Base-by-base conservation (phyloP, 176 grass and related monocot genomes). In the Musa troglodytarum region DNA sequence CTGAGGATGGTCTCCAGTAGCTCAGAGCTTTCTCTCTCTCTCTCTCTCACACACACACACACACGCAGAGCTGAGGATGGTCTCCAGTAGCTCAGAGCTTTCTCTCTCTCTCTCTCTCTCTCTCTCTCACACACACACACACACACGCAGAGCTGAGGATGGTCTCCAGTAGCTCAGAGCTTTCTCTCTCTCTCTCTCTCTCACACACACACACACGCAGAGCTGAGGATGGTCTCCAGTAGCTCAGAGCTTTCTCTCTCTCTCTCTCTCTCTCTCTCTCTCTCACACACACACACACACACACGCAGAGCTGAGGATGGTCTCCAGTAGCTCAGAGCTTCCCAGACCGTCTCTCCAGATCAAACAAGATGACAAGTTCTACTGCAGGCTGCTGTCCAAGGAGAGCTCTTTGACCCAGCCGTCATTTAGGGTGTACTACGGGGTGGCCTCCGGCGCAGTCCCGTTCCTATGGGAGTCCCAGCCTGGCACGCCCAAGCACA, bases 311-410 rank as follows among this genome's bases (percentile, higher is more conserved):
- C 3, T 43, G 34, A 43, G 34, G 78, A 78, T 77, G 67, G 8
- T 54, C 10, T 29, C 29, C 20, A 9, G 65, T 59, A 76, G 76
- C 22, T 26, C 22, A 68, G 79, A 89, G 68, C 63, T 65, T 11
- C 63, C 63, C 3, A 78, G 69, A 62, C 79, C 52, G 2, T 22
- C 53, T 43, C 74, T 88, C 10, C 74, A 80, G 34, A 56, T 80
- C 74, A 83, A 80, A 79, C 57, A 81, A 54, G 89, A 87, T 63
- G 80, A 80, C 89, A 89, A 84, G 82, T 75, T 89, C 25, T 81
- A 80, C 68, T 73, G 87, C 8, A 88, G 79, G 80, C 80, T 91
- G 17, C 69, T 98, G 49, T 82, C 84, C 11, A 76, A 70, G 83
- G 90, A 93, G 63, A 83, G 67, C 77, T 77, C 85, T 0, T 23